Percentiles rank a stretch among this genome's conserved stretches.
Conservation (phyloP, 306 rosid genomes). For the Arachis hypogaea region DNA sequence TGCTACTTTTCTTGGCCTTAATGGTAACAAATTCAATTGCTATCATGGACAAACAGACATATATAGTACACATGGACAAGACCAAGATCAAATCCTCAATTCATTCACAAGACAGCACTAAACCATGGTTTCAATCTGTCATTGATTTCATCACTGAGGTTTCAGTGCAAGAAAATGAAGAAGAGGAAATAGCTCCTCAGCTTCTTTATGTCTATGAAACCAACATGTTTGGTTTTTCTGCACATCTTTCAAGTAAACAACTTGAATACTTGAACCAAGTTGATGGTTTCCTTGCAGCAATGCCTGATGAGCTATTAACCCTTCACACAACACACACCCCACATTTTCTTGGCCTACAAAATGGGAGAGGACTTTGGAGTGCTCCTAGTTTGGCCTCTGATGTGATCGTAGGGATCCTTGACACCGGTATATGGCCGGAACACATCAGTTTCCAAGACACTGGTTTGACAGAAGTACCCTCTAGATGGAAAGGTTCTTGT, state of each 20-base stretch:
- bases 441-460: slow-evolving; percentile 61
- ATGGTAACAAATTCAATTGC: slow-evolving; percentile 48
- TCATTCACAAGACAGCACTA: slow-evolving; percentile 37
- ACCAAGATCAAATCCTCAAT: slow-evolving; percentile 39
- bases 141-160: slow-evolving; percentile 42
- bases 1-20: slow-evolving; percentile 42
- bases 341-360: slow-evolving; percentile 56
- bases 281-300: slow-evolving; percentile 54
- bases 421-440: slow-evolving; percentile 76
- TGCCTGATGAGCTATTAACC: slow-evolving; percentile 52
- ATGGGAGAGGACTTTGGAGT: slow-evolving; percentile 58
- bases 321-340: slow-evolving; percentile 66
- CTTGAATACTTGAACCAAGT: slow-evolving; percentile 49
- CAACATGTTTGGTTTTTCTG: slow-evolving; percentile 61
- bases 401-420: slow-evolving; percentile 62
- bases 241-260: slow-evolving; percentile 49
- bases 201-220: slow-evolving; percentile 61
- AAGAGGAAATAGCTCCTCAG: slow-evolving; percentile 38
- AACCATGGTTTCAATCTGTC: slow-evolving; percentile 50
- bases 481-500: slow-evolving; percentile 64
- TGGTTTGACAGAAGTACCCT: slow-evolving; percentile 51
- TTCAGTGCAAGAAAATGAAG: slow-evolving; percentile 27
- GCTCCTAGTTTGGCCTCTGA: slow-evolving; percentile 55
- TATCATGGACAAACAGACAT: slow-evolving; percentile 47
- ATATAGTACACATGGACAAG: slow-evolving; percentile 68